These are phyloP conservation scores for Diatrype stigma DNA, from an alignment of 2,329 filamentous ascomycete genomes.

Conservation along the genomic window DNA sequence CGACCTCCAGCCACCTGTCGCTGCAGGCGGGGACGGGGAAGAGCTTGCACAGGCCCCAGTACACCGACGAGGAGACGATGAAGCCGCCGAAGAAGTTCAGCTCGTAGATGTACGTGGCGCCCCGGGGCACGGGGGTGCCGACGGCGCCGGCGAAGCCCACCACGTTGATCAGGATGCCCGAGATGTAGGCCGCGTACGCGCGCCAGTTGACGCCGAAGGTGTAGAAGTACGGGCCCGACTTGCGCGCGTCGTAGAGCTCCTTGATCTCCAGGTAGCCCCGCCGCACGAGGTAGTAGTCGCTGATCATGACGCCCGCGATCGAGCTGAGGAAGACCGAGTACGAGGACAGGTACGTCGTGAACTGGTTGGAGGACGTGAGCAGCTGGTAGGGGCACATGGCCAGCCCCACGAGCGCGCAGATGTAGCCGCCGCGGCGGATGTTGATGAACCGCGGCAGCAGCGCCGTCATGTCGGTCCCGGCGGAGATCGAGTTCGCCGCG, in stretches of 20 bases:
- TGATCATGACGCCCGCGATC: constrained; percentile 86
- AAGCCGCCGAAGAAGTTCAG: constrained; percentile 89
- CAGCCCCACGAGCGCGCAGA: constrained; percentile 75
- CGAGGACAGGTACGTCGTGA: constrained; percentile 86
- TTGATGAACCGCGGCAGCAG: constrained; percentile 75
- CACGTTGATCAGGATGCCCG: constrained; percentile 83
- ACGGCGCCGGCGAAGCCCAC: constrained; percentile 86
- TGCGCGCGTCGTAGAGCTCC: constrained; percentile 71
- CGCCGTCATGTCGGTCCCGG: constrained; percentile 78
- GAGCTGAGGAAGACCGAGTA: constrained; percentile 93
- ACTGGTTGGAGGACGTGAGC: constrained; percentile 70
- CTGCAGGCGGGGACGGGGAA: constrained; percentile 72
- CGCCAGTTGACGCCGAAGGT: constrained; percentile 74
- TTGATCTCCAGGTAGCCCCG: constrained; percentile 75
- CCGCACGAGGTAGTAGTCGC: constrained; percentile 84
- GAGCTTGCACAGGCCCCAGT: constrained; percentile 66
- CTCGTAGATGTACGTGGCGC: constrained; percentile 82
- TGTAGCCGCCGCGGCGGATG: constrained; percentile 82
- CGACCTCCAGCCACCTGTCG: constrained; percentile 55
- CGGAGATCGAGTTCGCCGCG: constrained; percentile 79
- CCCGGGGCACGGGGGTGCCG: constrained; percentile 65
- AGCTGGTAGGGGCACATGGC: constrained; percentile 87
- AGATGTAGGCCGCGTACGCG: constrained; percentile 76
- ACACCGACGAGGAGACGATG: constrained; percentile 60
- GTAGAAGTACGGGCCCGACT: constrained; percentile 68